Base-by-base conservation (phyloP, 805 yeast genomes). In the Ogataea ganodermae region DNA sequence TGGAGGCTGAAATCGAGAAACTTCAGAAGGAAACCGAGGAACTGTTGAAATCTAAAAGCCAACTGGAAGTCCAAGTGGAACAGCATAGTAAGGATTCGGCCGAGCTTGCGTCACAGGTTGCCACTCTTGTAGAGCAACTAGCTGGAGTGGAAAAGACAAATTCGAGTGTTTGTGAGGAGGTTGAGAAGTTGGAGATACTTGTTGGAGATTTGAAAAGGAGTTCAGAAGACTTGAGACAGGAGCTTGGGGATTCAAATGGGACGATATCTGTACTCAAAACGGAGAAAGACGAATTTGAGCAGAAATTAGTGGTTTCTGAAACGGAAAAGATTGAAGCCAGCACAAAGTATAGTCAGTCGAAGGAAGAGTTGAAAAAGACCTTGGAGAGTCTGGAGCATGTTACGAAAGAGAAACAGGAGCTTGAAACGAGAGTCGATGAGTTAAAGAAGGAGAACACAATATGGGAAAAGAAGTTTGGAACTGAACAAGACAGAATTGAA, bases 391-490 rank as follows among this genome's bases (percentile, higher is more conserved):
- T 27, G 6, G 31, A 33, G 24, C 6, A 35, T 18, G 13, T n/a
- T 8, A 22, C 3, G 31, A 7, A 4, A 8, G 41, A 37, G 28
- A 14, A 17, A n/a, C n/a, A 13, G 6, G 17, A 26, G 9, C 33
- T 26, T 5, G 31, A 17, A 8, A 18, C 6, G 14, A 17, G 10
- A 6, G 27, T 44, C 10, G 48, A 31, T 6, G 16, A 39, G 13
- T 14, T 39, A 16, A 32, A 31, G 4, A 14, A 6, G 4, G 38
- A 28, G 17, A 31, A 22, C 28, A 26, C 13, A 33, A n/a, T 9
- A 5, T 44, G 42, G 36, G 30, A 36, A 23, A n/a, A 28, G 28
- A 44, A 38, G 16, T 27, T 32, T 22, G 58, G 58, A 1, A 44
- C 46, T 14, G 16, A 17, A n/a, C 8, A 38, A 6, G 42, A 22